A percentile compares a stretch with the other conserved stretches of the same genome.
phyloP scores from a whole-genome alignment of 2,329 filamentous ascomycete genomes.

The Ceratocystis ficicola region DNA sequence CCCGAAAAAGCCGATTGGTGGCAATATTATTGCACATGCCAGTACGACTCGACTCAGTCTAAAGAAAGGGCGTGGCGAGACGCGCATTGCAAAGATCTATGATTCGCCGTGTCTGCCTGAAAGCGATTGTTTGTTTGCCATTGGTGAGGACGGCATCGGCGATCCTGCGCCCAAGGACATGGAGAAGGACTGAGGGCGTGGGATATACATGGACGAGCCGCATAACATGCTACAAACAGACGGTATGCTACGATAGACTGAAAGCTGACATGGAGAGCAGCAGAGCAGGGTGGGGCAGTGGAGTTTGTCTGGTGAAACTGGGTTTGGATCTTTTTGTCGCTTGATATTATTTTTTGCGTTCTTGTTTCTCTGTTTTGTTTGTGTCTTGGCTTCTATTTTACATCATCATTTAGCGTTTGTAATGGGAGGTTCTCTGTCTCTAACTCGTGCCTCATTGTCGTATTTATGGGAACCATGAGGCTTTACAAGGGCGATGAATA shows the following conservation, averaged over 20 bases:
- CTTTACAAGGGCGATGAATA: no score
- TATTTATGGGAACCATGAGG: background rate
- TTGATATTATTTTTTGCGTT: background rate
- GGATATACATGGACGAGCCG: background rate
- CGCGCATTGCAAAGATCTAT: constrained; percentile 96
- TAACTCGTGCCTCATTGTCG: background rate
- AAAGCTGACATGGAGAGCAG: background rate
- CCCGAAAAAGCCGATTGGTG: constrained; percentile 96
- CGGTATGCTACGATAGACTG: background rate
- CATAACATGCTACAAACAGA: background rate
- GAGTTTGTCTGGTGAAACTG: background rate
- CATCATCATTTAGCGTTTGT: constrained; percentile 1
- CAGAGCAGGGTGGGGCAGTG: background rate
- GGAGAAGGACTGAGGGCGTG: constrained; percentile 55
- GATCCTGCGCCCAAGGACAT: constrained; percentile 92
- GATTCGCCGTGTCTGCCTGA: constrained; percentile 95
- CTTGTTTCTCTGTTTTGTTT: constrained; percentile 4
- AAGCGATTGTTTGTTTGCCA: constrained; percentile 92
- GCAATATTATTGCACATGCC: constrained; percentile 96
- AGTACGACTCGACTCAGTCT: constrained; percentile 88
- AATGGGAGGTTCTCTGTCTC: background rate
- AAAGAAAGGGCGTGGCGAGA: constrained; percentile 92
- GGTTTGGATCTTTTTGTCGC: background rate
- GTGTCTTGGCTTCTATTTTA: constrained; percentile 3
- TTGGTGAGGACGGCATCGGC: constrained; percentile 91